A percentile compares a stretch with the other conserved stretches of the same genome.
These are phyloP conservation scores for Aegilops bicornis DNA, from an alignment of 176 grass and related monocot species.

Conservation along the genomic window DNA sequence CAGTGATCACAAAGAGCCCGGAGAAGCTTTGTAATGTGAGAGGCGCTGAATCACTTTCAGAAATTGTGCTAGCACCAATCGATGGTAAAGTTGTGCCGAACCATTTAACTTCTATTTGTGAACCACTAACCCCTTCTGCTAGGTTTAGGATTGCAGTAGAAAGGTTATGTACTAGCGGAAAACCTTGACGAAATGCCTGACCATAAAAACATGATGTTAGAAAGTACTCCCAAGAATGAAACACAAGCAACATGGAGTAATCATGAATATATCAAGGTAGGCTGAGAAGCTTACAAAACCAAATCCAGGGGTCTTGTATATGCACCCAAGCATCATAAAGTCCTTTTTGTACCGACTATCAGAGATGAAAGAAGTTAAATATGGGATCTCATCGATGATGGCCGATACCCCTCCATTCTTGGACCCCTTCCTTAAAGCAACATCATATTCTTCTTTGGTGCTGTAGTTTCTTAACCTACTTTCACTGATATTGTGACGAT, in stretches of 20 bases:
- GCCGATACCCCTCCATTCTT: constrained; percentile 51
- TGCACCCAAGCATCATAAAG: no score
- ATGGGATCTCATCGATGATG: constrained; percentile 41
- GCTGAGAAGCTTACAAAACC: constrained; percentile 67
- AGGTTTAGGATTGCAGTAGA: constrained; percentile 58
- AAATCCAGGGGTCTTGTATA: constrained; percentile 36
- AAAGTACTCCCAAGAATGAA: not conserved
- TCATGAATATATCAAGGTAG: not conserved
- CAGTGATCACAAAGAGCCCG: constrained; percentile 57
- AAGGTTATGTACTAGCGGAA: constrained; percentile 44
- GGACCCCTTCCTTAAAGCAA: constrained; percentile 48
- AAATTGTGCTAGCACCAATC: not conserved
- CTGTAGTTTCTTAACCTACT: constrained; percentile 37
- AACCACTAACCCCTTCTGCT: constrained; percentile 25
- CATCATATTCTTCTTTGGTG: constrained; percentile 40
- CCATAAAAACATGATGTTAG: not conserved
- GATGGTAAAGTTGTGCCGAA: not conserved
- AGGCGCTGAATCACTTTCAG: not conserved
- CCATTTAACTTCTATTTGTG: constrained; percentile 38
- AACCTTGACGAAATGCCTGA: constrained; percentile 56
- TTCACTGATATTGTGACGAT: not conserved
- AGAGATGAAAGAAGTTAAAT: no score
- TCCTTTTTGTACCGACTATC: no score
- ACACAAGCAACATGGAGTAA: not conserved
- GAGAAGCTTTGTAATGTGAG: constrained; percentile 46